These are phyloP conservation scores for Alisma plantagoaquatica DNA, from an alignment of 106 monocot species.

Conservation along the genomic window DNA sequence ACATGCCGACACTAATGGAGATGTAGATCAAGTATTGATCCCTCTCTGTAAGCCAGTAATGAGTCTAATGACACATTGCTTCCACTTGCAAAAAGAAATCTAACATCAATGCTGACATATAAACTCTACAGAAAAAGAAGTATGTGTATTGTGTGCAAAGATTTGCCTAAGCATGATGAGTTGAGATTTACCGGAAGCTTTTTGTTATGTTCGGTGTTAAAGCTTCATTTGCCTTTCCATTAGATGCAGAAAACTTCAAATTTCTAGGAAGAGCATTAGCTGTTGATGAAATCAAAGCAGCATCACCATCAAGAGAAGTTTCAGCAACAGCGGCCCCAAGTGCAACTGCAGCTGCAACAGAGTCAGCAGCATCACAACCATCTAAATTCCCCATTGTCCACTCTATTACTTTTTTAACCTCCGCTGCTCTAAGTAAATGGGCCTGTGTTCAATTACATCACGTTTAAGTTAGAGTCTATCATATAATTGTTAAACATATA, in stretches of 20 bases:
- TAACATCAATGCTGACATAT: too few species aligned
- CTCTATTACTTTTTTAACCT: constrained; percentile 88
- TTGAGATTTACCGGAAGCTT: constrained; percentile 85
- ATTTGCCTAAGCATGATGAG: too few species aligned
- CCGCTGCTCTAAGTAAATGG: constrained; percentile 85
- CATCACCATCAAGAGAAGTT: constrained; percentile 32
- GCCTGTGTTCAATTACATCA: constrained; percentile 74
- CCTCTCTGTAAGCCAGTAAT: too few species aligned
- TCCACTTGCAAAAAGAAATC: too few species aligned
- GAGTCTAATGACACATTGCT: too few species aligned
- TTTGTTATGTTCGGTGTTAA: constrained; percentile 55
- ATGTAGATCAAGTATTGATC: too few species aligned
- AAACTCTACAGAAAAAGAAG: too few species aligned
- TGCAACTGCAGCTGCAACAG: constrained; percentile 22
- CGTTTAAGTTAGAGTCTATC: constrained; percentile 36
- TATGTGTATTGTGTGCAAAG: too few species aligned
- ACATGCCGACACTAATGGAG: too few species aligned
- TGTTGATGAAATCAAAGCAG: constrained; percentile 23
- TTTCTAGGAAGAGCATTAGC: constrained; percentile 39
- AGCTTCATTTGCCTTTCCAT: constrained; percentile 55
- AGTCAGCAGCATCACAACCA: constrained; percentile 53
- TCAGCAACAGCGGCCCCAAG: constrained; percentile 33
- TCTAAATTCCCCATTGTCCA: constrained; percentile 86
- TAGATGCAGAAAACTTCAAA: constrained; percentile 27
- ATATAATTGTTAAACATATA: neutral